Evolutionary conservation across 2,329 filamentous ascomycete genomes (phyloP), one percentile per base, ranked within the genome.

Genomic region (Dothistroma pini): DNA sequence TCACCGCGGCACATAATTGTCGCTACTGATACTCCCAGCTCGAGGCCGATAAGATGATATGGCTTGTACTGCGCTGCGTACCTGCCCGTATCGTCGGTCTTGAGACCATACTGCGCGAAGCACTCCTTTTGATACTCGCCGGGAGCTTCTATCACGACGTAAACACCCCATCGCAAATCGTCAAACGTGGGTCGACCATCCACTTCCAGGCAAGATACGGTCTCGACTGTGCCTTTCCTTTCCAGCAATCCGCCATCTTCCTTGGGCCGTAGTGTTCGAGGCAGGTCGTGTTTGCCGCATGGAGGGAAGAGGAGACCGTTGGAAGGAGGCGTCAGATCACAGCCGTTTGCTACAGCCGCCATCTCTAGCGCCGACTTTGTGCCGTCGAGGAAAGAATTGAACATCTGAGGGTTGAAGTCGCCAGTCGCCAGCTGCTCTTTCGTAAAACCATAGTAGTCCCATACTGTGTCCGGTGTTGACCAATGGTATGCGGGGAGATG

Each of bases 381-480:
- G n/a, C 79, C 79, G 59, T 81, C 78, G 2, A 80, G 70, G 69
- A 80, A 81, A 0, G 75, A 78, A 64, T 80, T 80, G 74, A 80
- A 80, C 76, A 80, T 81, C 52, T 80, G 77, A 5, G 76, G 75
- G 63, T 80, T 80, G 68, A 80, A 78, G 62, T 80, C 77, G 3
- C 73, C 76, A 0, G 69, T 73, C 0, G 72, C 74, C 5, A 79
- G 67, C 67, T 80, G 78, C 65, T 80, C 77, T 35, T 76, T 69
- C 0, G 77, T 78, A 64, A 80, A 79, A 9, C 77, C 78, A 54
- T 80, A 80, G 61, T 80, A 71, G 56, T 77, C 70, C 78, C 79
- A 80, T 0, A 80, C 77, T 0, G 77, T 81, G 34, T 77, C 78
- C 1, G 78, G 78, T 0, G 78, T 80, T 1, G 76, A 79, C 63